A percentile compares a stretch with the other conserved stretches of the same genome.
phyloP scores from a whole-genome alignment of 495 filamentous ascomycete genomes.

The Cercophora scortea region DNA sequence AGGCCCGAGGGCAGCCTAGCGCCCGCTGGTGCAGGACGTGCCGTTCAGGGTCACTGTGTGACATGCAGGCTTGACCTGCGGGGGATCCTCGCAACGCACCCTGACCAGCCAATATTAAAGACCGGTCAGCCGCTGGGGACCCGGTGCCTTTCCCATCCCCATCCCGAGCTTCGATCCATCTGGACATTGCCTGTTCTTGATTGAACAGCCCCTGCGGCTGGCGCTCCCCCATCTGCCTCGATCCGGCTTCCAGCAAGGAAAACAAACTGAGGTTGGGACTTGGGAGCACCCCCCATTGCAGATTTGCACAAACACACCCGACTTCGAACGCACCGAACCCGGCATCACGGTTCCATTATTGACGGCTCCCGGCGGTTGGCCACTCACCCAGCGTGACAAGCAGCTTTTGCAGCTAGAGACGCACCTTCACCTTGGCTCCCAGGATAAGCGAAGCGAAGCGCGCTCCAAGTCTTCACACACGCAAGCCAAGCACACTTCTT shows the following conservation, averaged over 20 bases:
- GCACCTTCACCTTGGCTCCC: background rate
- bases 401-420: background rate
- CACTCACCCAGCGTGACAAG: too few relatives aligned
- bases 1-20: slow-evolving; percentile 13
- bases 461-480: too few relatives aligned
- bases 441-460: slow-evolving; percentile 1
- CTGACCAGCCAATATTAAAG: slow-evolving; percentile 41
- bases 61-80: slow-evolving; percentile 20
- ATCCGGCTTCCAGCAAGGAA: background rate
- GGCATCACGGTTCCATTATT: slow-evolving; percentile 4
- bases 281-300: too few relatives aligned
- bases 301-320: slow-evolving; percentile 7
- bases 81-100: slow-evolving; percentile 10
- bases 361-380: background rate
- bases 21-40: slow-evolving; percentile 16
- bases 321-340: background rate
- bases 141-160: slow-evolving; percentile 7
- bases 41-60: slow-evolving; percentile 11
- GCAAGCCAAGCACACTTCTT: too few relatives aligned
- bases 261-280: background rate
- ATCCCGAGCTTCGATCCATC: slow-evolving; percentile 5
- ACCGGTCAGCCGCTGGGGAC: slow-evolving; percentile 34
- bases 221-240: background rate
- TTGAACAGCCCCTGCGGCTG: slow-evolving; percentile 4
- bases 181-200: slow-evolving; percentile 7